A percentile compares a stretch with the other conserved stretches of the same genome.
Conservation (phyloP, 257 asterid genomes). For the Solanum medicagineum region DNA sequence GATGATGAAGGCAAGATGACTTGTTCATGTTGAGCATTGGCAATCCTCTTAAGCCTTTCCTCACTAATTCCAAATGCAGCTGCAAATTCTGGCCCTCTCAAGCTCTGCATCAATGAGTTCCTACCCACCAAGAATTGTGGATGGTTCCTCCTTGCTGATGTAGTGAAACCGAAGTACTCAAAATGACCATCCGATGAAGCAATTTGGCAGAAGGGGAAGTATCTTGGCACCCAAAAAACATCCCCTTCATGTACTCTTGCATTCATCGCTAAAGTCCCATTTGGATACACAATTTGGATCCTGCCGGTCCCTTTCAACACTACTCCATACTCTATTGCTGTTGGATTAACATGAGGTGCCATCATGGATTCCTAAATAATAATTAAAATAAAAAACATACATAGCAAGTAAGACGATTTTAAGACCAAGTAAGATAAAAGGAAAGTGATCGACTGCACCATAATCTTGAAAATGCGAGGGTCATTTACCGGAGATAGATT, state of each 20-base stretch:
- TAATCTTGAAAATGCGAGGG: background rate
- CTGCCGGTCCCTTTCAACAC: background rate
- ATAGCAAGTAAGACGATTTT: background rate
- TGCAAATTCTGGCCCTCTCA: background rate
- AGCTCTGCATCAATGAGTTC: background rate
- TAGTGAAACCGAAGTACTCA: background rate
- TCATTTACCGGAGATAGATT: constrained; percentile 61
- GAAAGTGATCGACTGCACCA: background rate
- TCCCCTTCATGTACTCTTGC: background rate
- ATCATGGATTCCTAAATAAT: background rate
- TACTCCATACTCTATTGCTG: background rate
- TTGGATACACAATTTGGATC: background rate
- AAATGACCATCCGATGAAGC: background rate
- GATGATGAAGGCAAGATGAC: too few relatives aligned
- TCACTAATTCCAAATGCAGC: background rate
- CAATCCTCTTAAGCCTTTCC: too few relatives aligned
- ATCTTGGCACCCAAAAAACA: background rate
- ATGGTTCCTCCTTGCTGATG: background rate
- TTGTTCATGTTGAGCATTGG: too few relatives aligned
- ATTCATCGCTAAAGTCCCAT: background rate
- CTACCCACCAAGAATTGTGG: background rate
- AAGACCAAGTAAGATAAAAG: background rate
- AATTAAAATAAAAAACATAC: background rate
- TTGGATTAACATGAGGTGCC: background rate
- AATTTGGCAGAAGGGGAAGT: background rate